Evolutionary conservation across 208 protist genomes (phyloP).

Genomic region (Blechomonas ayalai): DNA sequence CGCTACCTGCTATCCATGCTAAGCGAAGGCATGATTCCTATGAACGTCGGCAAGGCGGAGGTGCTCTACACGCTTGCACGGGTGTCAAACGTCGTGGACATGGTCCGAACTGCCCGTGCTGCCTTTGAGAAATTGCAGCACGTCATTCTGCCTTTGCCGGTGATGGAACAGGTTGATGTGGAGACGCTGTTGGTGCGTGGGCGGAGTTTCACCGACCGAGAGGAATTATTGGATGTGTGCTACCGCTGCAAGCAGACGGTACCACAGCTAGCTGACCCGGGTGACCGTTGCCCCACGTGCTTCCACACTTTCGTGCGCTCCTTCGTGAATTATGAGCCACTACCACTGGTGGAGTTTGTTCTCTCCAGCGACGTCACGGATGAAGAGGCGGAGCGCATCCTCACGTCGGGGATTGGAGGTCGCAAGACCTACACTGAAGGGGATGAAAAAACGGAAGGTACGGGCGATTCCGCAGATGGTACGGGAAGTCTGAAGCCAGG

Average conservation of each 20-base stretch:
- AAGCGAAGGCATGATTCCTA: conserved; percentile 50
- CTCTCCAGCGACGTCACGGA: conserved; percentile 81
- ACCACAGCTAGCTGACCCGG: conserved; percentile 68
- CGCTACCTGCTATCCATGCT: conserved; percentile 76
- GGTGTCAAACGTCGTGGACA: conserved; percentile 74
- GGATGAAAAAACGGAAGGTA: conserved; percentile 11
- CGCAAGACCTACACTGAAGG: conserved; percentile 10
- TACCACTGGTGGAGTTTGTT: conserved; percentile 94
- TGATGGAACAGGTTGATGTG: conserved; percentile 89
- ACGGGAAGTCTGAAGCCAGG: conserved; percentile 6
- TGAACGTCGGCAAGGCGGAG: conserved; percentile 85
- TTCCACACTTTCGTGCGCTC: conserved; percentile 91
- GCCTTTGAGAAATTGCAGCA: conserved; percentile 86
- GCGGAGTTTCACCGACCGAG: conserved; percentile 79
- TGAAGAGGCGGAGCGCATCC: conserved; percentile 82
- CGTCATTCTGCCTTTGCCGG: conserved; percentile 71
- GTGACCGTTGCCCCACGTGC: conserved; percentile 88
- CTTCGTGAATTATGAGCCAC: conserved; percentile 84
- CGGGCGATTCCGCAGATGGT: neutral
- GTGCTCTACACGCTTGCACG: conserved; percentile 86
- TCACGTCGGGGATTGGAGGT: conserved; percentile 52
- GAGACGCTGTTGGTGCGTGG: conserved; percentile 83
- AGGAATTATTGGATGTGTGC: conserved; percentile 90
- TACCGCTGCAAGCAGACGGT: conserved; percentile 88
- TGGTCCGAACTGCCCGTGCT: conserved; percentile 83